phyloP scores from a whole-genome alignment of 192 early-diverging fungal genomes.

The Backusella mclennaniae region DNA sequence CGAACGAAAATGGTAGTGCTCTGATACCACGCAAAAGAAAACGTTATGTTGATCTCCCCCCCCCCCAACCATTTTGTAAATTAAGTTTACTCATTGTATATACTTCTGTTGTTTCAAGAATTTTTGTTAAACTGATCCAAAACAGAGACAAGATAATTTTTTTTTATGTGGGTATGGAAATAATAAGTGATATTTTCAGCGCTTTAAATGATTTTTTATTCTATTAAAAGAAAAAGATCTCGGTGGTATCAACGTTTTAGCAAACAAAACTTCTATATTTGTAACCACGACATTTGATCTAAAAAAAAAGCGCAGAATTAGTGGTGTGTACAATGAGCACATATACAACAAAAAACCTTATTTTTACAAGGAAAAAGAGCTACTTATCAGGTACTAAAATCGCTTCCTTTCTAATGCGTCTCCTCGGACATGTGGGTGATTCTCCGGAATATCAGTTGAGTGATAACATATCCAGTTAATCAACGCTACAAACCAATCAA shows the following conservation, averaged over 20 bases:
- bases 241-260: not conserved
- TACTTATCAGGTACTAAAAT: not conserved
- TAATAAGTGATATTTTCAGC: not conserved
- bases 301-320: not conserved
- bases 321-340: not conserved
- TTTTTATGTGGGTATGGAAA: not conserved
- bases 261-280: not conserved
- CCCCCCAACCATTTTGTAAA: not conserved
- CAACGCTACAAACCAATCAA: too few relatives aligned
- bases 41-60: not conserved
- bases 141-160: not conserved
- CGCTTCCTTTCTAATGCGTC: not conserved
- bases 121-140: too few relatives aligned
- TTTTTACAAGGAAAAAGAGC: not conserved
- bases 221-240: not conserved
- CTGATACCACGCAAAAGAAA: not conserved
- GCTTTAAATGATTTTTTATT: not conserved
- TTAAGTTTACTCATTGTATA: not conserved
- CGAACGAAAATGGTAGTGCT: not conserved
- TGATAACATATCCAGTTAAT: too few relatives aligned
- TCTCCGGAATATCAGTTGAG: not conserved
- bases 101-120: not conserved
- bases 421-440: not conserved
- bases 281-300: not conserved
- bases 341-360: not conserved